Evolutionary conservation across 768 basidiomycete species (phyloP).

Genomic region (Pholiota microspora): DNA sequence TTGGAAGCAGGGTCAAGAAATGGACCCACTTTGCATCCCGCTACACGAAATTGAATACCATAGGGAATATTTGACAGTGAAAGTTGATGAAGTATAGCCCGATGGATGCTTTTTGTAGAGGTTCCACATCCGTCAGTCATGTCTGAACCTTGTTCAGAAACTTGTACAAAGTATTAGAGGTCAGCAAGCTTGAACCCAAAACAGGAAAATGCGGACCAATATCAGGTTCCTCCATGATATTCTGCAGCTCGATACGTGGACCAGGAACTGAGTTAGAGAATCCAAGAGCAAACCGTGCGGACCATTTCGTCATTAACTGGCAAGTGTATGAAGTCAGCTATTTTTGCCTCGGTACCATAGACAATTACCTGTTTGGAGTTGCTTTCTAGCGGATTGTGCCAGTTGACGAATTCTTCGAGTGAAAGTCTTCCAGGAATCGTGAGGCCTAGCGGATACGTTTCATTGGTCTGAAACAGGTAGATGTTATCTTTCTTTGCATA

Average conservation of each 20-base stretch:
- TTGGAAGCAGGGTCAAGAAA: not conserved
- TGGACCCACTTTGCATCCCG: slow-evolving; percentile 41
- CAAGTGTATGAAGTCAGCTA: not conserved
- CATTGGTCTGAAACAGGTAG: slow-evolving; percentile 56
- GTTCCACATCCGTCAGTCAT: slow-evolving; percentile 60
- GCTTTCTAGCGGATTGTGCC: slow-evolving; percentile 48
- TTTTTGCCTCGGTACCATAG: not conserved
- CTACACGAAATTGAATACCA: slow-evolving; percentile 50
- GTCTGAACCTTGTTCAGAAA: slow-evolving; percentile 32
- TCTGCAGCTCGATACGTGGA: slow-evolving; percentile 30
- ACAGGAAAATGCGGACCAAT: slow-evolving; percentile 35
- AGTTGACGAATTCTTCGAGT: slow-evolving; percentile 47
- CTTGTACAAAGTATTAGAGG: slow-evolving; percentile 7
- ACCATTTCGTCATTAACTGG: slow-evolving; percentile 65
- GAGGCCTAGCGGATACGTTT: slow-evolving; percentile 23
- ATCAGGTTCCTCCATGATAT: slow-evolving; percentile 41
- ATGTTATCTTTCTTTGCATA: slow-evolving; percentile 59
- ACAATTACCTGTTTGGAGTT: slow-evolving; percentile 49
- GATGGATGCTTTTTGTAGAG: slow-evolving; percentile 34
- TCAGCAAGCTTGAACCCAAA: not conserved
- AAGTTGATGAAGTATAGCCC: slow-evolving; percentile 28
- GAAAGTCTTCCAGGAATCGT: slow-evolving; percentile 28
- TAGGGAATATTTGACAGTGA: slow-evolving; percentile 34
- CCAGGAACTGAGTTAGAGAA: slow-evolving; percentile 67
- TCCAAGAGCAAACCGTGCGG: slow-evolving; percentile 54